These are phyloP conservation scores for Hibiscus trionum DNA, from an alignment of 345 rosid genomes.

Conservation along the genomic window DNA sequence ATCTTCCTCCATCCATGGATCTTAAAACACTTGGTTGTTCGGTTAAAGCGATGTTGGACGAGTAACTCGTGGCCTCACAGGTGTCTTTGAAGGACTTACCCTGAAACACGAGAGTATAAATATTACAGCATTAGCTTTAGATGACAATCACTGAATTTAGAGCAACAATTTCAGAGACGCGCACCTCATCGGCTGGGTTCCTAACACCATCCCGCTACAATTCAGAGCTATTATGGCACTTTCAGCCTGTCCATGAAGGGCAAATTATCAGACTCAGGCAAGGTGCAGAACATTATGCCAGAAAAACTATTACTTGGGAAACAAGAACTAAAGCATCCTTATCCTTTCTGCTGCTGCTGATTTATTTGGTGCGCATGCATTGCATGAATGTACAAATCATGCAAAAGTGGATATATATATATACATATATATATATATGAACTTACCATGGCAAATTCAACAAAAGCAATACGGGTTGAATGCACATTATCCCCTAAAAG, in stretches of 20 bases:
- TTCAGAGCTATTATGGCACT: constrained; percentile 68
- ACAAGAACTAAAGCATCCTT: background rate
- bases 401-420: too few relatives aligned
- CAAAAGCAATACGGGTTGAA: constrained; percentile 80
- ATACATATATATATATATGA: background rate
- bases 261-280: background rate
- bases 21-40: constrained; percentile 13
- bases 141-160: background rate
- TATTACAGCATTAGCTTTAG: background rate
- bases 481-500: constrained; percentile 76
- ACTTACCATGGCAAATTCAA: constrained; percentile 77
- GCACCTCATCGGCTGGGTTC: constrained; percentile 68
- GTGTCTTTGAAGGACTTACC: constrained; percentile 86
- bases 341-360: background rate
- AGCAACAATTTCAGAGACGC: background rate
- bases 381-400: too few relatives aligned
- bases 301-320: background rate
- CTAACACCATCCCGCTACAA: constrained; percentile 67
- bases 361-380: background rate
- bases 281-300: background rate
- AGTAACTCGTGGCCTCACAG: constrained; percentile 66
- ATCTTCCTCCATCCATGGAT: constrained; percentile 24
- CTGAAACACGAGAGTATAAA: constrained; percentile 18
- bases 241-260: constrained; percentile 54
- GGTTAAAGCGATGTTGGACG: constrained; percentile 33